These are phyloP conservation scores for Heliosperma pusillum DNA, from an alignment of 148 eudicot genomes.

Conservation along the genomic window DNA sequence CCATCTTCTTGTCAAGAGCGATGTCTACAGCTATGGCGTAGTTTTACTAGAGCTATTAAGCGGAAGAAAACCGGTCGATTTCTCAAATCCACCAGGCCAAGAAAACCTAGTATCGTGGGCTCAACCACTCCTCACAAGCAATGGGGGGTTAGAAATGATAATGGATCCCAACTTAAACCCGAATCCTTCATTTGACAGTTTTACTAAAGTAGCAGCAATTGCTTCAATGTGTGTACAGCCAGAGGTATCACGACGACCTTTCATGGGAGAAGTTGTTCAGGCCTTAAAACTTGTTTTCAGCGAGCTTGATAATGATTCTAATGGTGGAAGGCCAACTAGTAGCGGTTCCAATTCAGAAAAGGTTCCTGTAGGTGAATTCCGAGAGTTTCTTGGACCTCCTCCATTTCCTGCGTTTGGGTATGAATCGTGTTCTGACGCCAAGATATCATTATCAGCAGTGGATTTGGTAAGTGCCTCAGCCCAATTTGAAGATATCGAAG, in stretches of 20 bases:
- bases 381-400: constrained; percentile 30
- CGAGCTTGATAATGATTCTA: constrained; percentile 62
- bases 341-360: constrained; percentile 34
- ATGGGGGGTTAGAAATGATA: constrained; percentile 49
- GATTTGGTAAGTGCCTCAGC: constrained; percentile 44
- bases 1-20: constrained; percentile 90
- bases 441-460: constrained; percentile 42
- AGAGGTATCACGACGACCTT: constrained; percentile 85
- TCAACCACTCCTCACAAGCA: constrained; percentile 65
- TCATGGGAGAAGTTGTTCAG: constrained; percentile 98
- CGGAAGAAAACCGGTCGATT: constrained; percentile 89
- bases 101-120: constrained; percentile 93
- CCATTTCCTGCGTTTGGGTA: constrained; percentile 24
- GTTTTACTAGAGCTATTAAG: constrained; percentile 96
- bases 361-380: constrained; percentile 31
- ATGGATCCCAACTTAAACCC: constrained; percentile 51
- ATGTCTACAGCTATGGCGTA: constrained; percentile 97
- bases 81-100: constrained; percentile 83
- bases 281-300: constrained; percentile 80
- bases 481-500: constrained; percentile 34
- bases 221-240: constrained; percentile 98
- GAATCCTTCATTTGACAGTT: constrained; percentile 40
- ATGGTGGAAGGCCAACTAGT: constrained; percentile 37
- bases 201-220: constrained; percentile 74
- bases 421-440: constrained; percentile 35